Evolutionary conservation across 1,284 basidiomycete species (phyloP), one percentile per base, ranked within the genome.

Genomic region (Papiliotrema flavescens): DNA sequence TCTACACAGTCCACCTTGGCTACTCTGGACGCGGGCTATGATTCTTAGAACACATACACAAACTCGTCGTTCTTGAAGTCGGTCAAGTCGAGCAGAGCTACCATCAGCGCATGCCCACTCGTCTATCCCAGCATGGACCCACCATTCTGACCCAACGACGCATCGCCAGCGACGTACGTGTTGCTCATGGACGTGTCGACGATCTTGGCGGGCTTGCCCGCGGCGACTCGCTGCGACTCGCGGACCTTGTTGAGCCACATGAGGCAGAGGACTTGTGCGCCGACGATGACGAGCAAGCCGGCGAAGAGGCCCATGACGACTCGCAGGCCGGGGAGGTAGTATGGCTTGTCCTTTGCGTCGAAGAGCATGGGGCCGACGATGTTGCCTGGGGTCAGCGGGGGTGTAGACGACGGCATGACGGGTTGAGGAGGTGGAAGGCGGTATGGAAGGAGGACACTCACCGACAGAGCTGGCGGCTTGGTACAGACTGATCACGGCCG

Each of bases 291-390:
- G 45, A 74, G 46, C 6, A 69, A 60, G 7, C 65, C 70, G 55
- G 65, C 62, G 56, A 76, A 76, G 57, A 75, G 64, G 53, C 61
- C 66, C 48, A 77, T 57, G 26, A 66, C 65, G n/a, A 67, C 64
- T 43, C 59, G 58, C 32, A 75, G 51, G 49, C 76, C 76, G 8
- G 69, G 68, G 42, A 67, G 46, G 63, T 76, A 77, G 47, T 60
- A 59, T 0, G 71, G 71, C 45, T 61, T 61, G 59, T 78, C 74
- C 40, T 69, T 63, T 39, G 65, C 49, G 24, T 70, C 68, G 67
- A 76, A 76, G 9, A 76, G 62, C 24, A 63, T 59, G 8, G 69
- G 66, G 41, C 64, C 67, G 47, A 67, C 55, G 24, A 67, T 65
- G 56, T 71, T 70, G 11, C 68, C 70, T 11, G 28, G 5, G 28